These are phyloP conservation scores for Erodium chrysanthum DNA, from an alignment of 441 rosid species.

Conservation along the genomic window DNA sequence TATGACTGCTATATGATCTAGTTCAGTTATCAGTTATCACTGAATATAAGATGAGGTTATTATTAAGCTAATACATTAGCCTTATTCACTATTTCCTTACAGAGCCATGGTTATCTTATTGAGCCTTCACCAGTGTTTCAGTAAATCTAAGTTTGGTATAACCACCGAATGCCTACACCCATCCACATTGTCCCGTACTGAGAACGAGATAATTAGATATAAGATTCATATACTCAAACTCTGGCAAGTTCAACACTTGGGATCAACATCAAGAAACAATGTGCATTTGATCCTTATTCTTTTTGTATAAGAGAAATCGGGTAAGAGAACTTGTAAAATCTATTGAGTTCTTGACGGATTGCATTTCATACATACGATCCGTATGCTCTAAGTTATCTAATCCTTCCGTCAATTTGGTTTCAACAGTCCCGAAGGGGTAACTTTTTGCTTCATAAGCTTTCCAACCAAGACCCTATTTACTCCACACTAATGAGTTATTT, in stretches of 20 bases:
- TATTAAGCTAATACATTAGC: neutral
- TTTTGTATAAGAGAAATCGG: neutral
- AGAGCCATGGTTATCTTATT: neutral
- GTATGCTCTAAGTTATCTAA: neutral
- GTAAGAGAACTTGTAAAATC: neutral
- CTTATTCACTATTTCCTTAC: neutral
- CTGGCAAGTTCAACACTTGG: neutral
- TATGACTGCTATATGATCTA: neutral
- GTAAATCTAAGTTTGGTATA: neutral
- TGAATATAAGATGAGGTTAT: neutral
- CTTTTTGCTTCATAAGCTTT: neutral
- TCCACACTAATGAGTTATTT: neutral
- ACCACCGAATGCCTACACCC: neutral
- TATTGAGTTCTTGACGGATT: neutral
- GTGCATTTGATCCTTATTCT: neutral
- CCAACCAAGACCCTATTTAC: neutral
- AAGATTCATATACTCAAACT: neutral
- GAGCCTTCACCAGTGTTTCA: neutral
- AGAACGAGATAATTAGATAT: neutral
- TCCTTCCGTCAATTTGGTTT: neutral
- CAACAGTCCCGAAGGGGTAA: neutral
- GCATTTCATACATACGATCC: neutral
- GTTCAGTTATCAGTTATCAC: neutral
- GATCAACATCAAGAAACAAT: neutral
- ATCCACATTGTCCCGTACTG: neutral